Conservation (phyloP, 1,139 yeast genomes). For the Kazachstania sp. region DNA sequence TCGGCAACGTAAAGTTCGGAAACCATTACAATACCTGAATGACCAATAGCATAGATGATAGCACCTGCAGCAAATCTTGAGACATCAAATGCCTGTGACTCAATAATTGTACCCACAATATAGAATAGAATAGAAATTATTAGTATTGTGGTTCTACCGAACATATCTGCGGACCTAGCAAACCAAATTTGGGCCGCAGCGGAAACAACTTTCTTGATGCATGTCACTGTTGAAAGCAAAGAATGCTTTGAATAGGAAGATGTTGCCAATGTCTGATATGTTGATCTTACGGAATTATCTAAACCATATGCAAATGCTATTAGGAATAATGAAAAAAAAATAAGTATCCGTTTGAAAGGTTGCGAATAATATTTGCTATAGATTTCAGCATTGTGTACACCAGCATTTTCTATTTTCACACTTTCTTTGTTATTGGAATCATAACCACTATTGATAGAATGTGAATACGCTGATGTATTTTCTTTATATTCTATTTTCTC, state of each 20-base stretch:
- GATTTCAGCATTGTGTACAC: slow-evolving; percentile 15
- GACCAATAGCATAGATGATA: slow-evolving; percentile 56
- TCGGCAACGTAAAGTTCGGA: slow-evolving; percentile 53
- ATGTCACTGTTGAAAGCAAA: slow-evolving; percentile 51
- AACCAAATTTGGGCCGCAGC: slow-evolving; percentile 62
- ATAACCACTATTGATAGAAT: not conserved
- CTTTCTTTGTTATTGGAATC: not conserved
- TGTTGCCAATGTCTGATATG: slow-evolving; percentile 46
- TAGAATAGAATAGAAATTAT: slow-evolving; percentile 47
- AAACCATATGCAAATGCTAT: slow-evolving; percentile 56
- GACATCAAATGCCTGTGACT: slow-evolving; percentile 52
- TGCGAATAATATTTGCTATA: slow-evolving; percentile 12
- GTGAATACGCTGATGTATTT: not conserved
- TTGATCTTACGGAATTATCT: slow-evolving; percentile 44
- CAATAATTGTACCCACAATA: slow-evolving; percentile 56
- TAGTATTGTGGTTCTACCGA: slow-evolving; percentile 54
- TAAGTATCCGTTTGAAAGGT: slow-evolving; percentile 7
- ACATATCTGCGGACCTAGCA: slow-evolving; percentile 58
- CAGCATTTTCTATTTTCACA: not conserved
- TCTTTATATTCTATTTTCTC: not conserved
- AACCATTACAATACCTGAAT: slow-evolving; percentile 48
- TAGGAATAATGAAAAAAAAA: slow-evolving; percentile 43
- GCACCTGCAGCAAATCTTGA: slow-evolving; percentile 61
- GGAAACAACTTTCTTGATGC: slow-evolving; percentile 53
- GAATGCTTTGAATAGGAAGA: slow-evolving; percentile 48